Percentiles rank a stretch among this genome's conserved stretches.
phyloP scores from a whole-genome alignment of 2,329 filamentous ascomycete genomes.

The Tympanopsis confertula region DNA sequence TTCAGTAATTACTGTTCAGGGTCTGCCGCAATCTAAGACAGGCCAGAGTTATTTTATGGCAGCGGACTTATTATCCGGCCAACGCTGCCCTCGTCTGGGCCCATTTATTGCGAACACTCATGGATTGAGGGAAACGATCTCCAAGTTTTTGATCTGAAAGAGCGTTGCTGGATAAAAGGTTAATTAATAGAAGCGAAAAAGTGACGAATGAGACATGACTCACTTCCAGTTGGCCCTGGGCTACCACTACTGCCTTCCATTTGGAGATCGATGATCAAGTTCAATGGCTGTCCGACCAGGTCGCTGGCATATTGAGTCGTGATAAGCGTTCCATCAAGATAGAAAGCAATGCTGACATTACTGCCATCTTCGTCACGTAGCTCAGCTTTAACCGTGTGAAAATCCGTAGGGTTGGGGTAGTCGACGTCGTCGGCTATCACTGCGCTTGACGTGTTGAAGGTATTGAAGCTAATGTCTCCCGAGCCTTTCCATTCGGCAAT shows the following conservation, averaged over 20 bases:
- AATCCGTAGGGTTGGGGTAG: slow-evolving; percentile 31
- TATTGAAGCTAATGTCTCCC: slow-evolving; percentile 43
- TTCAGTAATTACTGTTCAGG: too few species aligned
- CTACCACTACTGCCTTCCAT: slow-evolving; percentile 32
- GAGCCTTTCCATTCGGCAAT: slow-evolving; percentile 50
- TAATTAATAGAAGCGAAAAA: too few species aligned
- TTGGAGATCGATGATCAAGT: slow-evolving; percentile 30
- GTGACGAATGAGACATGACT: too few species aligned
- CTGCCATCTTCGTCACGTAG: slow-evolving; percentile 35
- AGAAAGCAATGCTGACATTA: slow-evolving; percentile 40
- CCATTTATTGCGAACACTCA: too few species aligned
- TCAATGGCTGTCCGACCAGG: slow-evolving; percentile 34
- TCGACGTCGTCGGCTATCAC: slow-evolving; percentile 32
- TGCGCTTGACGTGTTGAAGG: slow-evolving; percentile 33
- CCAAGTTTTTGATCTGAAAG: too few species aligned
- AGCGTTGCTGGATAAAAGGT: too few species aligned
- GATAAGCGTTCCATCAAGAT: slow-evolving; percentile 34
- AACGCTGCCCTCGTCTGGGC: too few species aligned
- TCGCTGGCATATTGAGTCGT: slow-evolving; percentile 36
- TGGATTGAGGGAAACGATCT: too few species aligned
- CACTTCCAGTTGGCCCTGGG: slow-evolving; percentile 20
- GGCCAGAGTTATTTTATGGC: too few species aligned
- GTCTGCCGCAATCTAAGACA: too few species aligned
- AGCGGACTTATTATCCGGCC: too few species aligned
- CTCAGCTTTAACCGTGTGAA: slow-evolving; percentile 37